phyloP scores from a whole-genome alignment of 176 grass and related monocot species.

The Ananas comosus region DNA sequence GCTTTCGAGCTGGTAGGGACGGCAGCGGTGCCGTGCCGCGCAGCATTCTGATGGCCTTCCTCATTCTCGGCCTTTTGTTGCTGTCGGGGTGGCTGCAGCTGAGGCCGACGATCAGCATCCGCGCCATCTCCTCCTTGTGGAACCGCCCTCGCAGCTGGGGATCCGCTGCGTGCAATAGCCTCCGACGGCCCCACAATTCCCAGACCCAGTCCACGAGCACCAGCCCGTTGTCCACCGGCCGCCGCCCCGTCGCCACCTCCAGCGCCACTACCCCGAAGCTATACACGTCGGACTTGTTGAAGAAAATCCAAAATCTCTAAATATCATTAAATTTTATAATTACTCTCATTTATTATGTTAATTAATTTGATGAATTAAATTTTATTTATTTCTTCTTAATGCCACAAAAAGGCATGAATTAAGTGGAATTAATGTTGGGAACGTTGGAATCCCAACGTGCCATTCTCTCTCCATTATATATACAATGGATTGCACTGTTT shows the following conservation, averaged over 20 bases:
- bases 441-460: too few relatives aligned
- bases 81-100: conserved; percentile 31
- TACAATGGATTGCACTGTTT: too few relatives aligned
- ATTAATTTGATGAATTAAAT: too few relatives aligned
- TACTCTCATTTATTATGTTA: too few relatives aligned
- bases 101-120: conserved; percentile 33
- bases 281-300: conserved; percentile 56
- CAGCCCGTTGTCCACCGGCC: conserved; percentile 31
- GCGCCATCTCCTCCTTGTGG: conserved; percentile 28
- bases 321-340: too few relatives aligned
- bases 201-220: conserved; percentile 55
- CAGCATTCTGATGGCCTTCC: conserved; percentile 30
- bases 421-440: too few relatives aligned
- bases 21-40: conserved; percentile 8
- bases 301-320: too few relatives aligned
- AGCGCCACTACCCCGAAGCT: conserved; percentile 79
- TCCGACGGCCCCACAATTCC: conserved; percentile 13
- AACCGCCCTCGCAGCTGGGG: not conserved
- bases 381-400: too few relatives aligned
- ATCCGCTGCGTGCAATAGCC: conserved; percentile 22
- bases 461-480: too few relatives aligned
- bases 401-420: too few relatives aligned
- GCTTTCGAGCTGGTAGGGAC: conserved; percentile 17
- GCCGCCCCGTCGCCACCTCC: conserved; percentile 64
- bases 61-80: conserved; percentile 24